Evolutionary conservation across 345 rosid genomes (phyloP).

Genomic region (Gossypium stocksii): DNA sequence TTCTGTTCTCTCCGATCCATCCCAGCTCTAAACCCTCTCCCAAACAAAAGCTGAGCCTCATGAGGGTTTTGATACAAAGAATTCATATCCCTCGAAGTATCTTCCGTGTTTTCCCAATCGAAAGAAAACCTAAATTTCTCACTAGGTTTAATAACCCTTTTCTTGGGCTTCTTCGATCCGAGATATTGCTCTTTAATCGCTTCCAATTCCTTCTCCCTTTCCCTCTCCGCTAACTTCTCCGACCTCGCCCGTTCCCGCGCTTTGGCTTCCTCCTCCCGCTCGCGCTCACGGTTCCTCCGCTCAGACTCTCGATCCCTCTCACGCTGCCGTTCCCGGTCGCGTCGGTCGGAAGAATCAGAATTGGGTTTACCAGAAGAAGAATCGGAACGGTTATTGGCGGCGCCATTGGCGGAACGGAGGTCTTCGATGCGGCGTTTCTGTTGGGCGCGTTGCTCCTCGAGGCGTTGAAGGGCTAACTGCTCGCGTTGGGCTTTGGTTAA

Average conservation of each 20-base stretch:
- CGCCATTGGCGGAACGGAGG: slow-evolving; percentile 3
- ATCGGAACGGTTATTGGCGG: neutral
- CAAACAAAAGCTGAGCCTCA: slow-evolving; percentile 90
- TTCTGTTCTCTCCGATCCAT: slow-evolving; percentile 98
- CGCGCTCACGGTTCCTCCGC: slow-evolving; percentile 51
- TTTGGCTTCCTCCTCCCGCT: slow-evolving; percentile 61
- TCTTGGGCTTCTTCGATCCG: slow-evolving; percentile 90
- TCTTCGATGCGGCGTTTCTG: slow-evolving; percentile 40
- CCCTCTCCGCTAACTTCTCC: slow-evolving; percentile 75
- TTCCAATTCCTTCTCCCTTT: slow-evolving; percentile 75
- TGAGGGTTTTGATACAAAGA: slow-evolving; percentile 89
- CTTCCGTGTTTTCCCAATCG: slow-evolving; percentile 97
- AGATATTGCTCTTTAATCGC: slow-evolving; percentile 87
- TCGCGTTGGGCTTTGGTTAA: slow-evolving; percentile 62
- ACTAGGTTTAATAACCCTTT: slow-evolving; percentile 86
- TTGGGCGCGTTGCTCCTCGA: slow-evolving; percentile 54
- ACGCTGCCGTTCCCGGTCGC: slow-evolving; percentile 31
- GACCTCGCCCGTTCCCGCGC: slow-evolving; percentile 57
- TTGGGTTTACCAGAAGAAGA: slow-evolving; percentile 6
- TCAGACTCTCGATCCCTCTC: slow-evolving; percentile 43
- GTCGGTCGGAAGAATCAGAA: slow-evolving; percentile 22
- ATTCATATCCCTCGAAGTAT: slow-evolving; percentile 91
- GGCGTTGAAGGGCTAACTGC: slow-evolving; percentile 79
- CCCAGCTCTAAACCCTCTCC: slow-evolving; percentile 94
- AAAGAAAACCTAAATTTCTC: slow-evolving; percentile 94